Percentiles rank a stretch among this genome's conserved stretches.
Conservation (phyloP, 192 early-diverging fungal species). For the Backusella australiensis region DNA sequence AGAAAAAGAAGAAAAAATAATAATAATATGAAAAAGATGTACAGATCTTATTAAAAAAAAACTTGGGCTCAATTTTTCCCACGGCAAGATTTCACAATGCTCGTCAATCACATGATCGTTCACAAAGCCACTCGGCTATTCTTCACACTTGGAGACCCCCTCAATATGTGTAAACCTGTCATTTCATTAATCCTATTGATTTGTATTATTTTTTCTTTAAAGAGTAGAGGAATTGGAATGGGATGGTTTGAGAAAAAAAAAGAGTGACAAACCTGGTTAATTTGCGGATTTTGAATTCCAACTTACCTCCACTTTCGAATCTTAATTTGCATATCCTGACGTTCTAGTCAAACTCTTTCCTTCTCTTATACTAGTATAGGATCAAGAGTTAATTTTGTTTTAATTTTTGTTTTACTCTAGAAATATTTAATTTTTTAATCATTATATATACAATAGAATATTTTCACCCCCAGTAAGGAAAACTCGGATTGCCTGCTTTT, state of each 20-base stretch:
- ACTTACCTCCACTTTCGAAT: neutral
- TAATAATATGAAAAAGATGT: conserved; percentile 2
- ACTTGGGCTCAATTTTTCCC: conserved; percentile 6
- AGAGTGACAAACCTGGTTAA: too few relatives aligned
- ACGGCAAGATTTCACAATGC: conserved; percentile 13
- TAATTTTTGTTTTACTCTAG: too few relatives aligned
- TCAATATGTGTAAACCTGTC: neutral
- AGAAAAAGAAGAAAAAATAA: conserved; percentile 8
- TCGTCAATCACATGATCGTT: neutral
- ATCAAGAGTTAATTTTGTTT: too few relatives aligned
- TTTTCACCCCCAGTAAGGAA: too few relatives aligned
- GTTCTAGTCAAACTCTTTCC: neutral
- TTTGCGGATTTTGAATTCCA: neutral
- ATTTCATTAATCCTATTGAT: neutral
- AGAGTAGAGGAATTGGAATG: neutral
- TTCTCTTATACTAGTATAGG: too few relatives aligned
- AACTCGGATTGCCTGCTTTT: too few relatives aligned
- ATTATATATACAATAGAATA: too few relatives aligned
- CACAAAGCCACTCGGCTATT: neutral
- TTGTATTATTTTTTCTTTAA: neutral
- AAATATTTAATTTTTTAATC: too few relatives aligned
- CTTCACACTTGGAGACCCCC: neutral
- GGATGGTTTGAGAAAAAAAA: neutral
- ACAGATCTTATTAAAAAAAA: neutral
- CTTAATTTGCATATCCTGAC: neutral